Evolutionary conservation across 148 eudicot species (phyloP), one percentile per base, ranked within the genome.

Genomic region (Rhododendron griersonianum): DNA sequence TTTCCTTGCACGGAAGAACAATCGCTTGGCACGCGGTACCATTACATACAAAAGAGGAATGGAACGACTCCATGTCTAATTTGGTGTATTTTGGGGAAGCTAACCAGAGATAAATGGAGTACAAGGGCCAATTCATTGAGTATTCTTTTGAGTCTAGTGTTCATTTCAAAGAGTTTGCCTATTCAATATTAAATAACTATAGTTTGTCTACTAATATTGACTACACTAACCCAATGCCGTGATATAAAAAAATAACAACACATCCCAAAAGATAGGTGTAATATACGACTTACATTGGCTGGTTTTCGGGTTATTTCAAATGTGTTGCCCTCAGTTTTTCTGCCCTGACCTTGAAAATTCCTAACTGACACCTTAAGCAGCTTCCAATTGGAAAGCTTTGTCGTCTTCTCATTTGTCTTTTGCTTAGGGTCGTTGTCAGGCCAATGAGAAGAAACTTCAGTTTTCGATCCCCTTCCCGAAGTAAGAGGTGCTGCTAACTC

Each of bases 231-330:
- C 45, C 45, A 44, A 44, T 44, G 45, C 7, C 7, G 45, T 44
- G 45, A 44, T 44, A 44, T 44, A 44, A 44, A 44, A 44, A 7
- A 35, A 35, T 35, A 44, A 44, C 45, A 7, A 5, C 45, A 5
- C 45, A 44, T 44, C 45, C 45, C 45, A 44, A 44, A 44, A 7
- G 45, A 44, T 5, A 44, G 45, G 7, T 35, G 45, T 5, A 44
- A 44, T 51, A 39, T 80, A 28, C 5, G 88, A 95, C 99, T 95
- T 95, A 95, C 99, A 83, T 33, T 75, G 71, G 69, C 84, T 18
- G 96, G 98, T 71, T 91, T 94, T 88, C 89, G 92, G 28, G 91
- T 89, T 82, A 95, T 93, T 87, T 90, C 94, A 75, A 91, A 87
- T 39, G 57, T 35, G 37, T 35, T 2, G 37, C 37, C 37, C 37